Conservation (phyloP, 2,329 filamentous ascomycete species). For the Ophiocordyceps camponoti-leonardi region DNA sequence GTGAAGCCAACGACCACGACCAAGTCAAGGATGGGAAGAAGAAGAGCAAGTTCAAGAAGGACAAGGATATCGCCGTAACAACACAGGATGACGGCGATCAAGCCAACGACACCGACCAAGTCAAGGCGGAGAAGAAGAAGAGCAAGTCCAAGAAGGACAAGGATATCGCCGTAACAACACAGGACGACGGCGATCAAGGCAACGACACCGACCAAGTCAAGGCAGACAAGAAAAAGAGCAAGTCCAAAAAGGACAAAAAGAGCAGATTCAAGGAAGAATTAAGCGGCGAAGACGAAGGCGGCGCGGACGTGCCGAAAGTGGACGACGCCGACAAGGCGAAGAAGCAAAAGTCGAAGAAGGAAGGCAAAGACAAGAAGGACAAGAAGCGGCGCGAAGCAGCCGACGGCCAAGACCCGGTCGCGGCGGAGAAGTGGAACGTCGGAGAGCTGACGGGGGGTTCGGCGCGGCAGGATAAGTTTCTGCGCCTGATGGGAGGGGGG, state of each 20-base stretch:
- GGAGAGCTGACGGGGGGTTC: constrained; percentile 30
- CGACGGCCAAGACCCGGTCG: constrained; percentile 6
- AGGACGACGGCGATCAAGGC: not conserved
- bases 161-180: too few relatives aligned
- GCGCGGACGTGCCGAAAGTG: constrained; percentile 1
- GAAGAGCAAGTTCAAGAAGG: too few relatives aligned
- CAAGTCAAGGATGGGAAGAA: too few relatives aligned
- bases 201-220: not conserved
- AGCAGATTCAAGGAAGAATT: not conserved
- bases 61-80: too few relatives aligned
- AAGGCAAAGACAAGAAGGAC: constrained; percentile 5
- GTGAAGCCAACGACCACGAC: too few relatives aligned
- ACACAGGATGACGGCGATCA: too few relatives aligned
- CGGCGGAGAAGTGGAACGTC: constrained; percentile 34
- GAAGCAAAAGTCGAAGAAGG: constrained; percentile 4
- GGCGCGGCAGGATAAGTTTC: constrained; percentile 36
- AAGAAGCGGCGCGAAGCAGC: constrained; percentile 3
- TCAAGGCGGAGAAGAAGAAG: constrained; percentile 2
- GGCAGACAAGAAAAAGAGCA: not conserved
- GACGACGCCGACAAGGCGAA: constrained; percentile 6
- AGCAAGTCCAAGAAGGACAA: constrained; percentile 3
- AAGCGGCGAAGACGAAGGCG: not conserved
- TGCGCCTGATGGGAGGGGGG: constrained; percentile 37
- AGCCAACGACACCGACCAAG: too few relatives aligned
- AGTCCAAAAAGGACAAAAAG: not conserved